Evolutionary conservation across 441 rosid species (phyloP).

Genomic region (Syzygium malaccense): DNA sequence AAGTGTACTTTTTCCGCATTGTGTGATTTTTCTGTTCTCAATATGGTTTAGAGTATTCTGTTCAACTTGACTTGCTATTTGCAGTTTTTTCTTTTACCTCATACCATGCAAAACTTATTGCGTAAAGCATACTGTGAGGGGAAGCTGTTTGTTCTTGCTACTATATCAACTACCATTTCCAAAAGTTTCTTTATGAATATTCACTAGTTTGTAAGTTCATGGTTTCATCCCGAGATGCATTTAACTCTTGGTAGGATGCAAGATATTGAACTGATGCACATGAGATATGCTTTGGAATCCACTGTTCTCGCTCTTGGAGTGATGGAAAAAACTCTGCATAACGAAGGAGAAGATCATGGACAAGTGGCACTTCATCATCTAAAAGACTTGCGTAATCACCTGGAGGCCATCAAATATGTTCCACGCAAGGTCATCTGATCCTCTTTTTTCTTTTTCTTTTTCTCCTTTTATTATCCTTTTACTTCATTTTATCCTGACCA

Average conservation of each 20-base stretch:
- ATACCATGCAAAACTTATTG: neutral
- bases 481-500: neutral
- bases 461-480: neutral
- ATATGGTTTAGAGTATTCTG: neutral
- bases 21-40: neutral
- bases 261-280: slow-evolving; percentile 96
- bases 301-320: slow-evolving; percentile 70
- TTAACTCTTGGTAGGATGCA: slow-evolving; percentile 50
- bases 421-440: slow-evolving; percentile 69
- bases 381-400: slow-evolving; percentile 68
- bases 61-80: neutral
- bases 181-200: neutral
- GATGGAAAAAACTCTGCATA: slow-evolving; percentile 45
- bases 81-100: neutral
- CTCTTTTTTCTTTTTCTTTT: neutral
- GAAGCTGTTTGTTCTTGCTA: neutral
- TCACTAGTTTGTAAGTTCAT: neutral
- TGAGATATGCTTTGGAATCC: slow-evolving; percentile 95
- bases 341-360: slow-evolving; percentile 43
- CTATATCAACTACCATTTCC: neutral
- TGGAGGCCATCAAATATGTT: slow-evolving; percentile 70
- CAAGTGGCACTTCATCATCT: slow-evolving; percentile 57
- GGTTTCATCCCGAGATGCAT: neutral
- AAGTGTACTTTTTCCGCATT: neutral
- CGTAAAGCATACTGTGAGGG: neutral